Conservation (phyloP, 2,329 filamentous ascomycete species). For the Fusarium albosuccineum region DNA sequence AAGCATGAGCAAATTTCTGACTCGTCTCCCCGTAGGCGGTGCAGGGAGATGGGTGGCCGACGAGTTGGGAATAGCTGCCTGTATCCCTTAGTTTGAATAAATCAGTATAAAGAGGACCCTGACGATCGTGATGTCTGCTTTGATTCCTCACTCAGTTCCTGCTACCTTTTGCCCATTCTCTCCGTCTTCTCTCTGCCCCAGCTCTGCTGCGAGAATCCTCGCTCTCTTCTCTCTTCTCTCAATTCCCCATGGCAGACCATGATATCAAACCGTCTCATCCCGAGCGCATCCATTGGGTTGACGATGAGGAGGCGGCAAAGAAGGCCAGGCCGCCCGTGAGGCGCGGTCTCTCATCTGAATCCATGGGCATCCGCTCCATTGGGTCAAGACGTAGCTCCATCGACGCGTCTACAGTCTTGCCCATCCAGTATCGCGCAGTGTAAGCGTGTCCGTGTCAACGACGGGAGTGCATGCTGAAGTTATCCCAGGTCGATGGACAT, state of each 20-base stretch:
- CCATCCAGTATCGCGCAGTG: slow-evolving; percentile 39
- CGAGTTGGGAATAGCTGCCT: slow-evolving; percentile 26
- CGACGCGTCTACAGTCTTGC: slow-evolving; percentile 31
- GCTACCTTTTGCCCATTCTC: slow-evolving; percentile 8
- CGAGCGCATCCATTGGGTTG: slow-evolving; percentile 37
- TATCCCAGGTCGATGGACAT: slow-evolving; percentile 36
- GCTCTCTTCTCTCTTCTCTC: background rate
- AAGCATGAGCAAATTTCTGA: slow-evolving; percentile 22
- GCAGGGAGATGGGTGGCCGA: slow-evolving; percentile 15
- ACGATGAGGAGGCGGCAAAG: slow-evolving; percentile 34
- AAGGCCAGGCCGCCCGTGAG: slow-evolving; percentile 27
- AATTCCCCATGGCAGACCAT: slow-evolving; percentile 28
- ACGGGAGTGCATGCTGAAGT: slow-evolving; percentile 9
- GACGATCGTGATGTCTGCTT: slow-evolving; percentile 13
- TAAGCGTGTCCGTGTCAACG: slow-evolving; percentile 12
- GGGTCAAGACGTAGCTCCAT: slow-evolving; percentile 26
- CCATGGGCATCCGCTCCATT: slow-evolving; percentile 28
- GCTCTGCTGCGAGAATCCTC: background rate
- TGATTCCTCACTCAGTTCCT: slow-evolving; percentile 19
- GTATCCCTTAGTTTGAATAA: slow-evolving; percentile 8
- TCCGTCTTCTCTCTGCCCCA: background rate
- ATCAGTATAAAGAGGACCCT: slow-evolving; percentile 26
- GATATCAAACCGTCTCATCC: slow-evolving; percentile 27
- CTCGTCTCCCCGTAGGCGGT: slow-evolving; percentile 15
- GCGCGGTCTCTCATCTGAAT: slow-evolving; percentile 32